Evolutionary conservation across 2,329 filamentous ascomycete genomes (phyloP), one percentile per base, ranked within the genome.

Genomic region (Graphilbum sp.): DNA sequence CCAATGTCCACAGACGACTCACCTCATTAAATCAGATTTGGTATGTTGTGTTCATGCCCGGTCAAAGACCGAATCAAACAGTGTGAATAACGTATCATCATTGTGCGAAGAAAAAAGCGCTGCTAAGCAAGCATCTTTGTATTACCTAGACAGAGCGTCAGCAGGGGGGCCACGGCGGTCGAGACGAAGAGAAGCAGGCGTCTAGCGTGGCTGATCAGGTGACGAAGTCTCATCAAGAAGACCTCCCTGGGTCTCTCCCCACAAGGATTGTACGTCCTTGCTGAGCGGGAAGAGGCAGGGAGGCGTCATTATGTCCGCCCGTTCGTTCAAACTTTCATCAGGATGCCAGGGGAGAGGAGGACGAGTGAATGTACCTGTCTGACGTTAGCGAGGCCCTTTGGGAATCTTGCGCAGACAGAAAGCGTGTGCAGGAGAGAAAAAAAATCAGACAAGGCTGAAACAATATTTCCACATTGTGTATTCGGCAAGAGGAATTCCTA

Each of bases 401-500:
- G n/a, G n/a, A n/a, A n/a, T n/a, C n/a, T n/a, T n/a, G n/a, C n/a
- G n/a, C n/a, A n/a, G n/a, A n/a, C n/a, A n/a, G n/a, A n/a, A n/a
- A n/a, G n/a, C n/a, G n/a, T n/a, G n/a, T 32, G 30, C 5, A 32
- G 7, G 8, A 17, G 16, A 5, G 5, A 32, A 18, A 18, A 18
- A 16, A 12, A 32, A 32, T 75, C 71, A 75, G 71, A 75, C 70
- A 75, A 75, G 71, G 71, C 71, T 75, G 70, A 75, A 75, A 75
- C 71, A 46, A 38, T 46, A 58, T 63, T 59, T 75, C 71, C 63
- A 75, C 71, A 75, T 74, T 43, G 53, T 71, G 49, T 73, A 61
- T 75, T 75, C 68, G 66, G 71, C 59, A 72, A 68, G 71, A 75
- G 71, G 70, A 75, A 75, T 75, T 69, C 70, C 68, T 72, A 66